A percentile compares a stretch with the other conserved stretches of the same genome.
Evolutionary conservation across 2,329 filamentous ascomycete species (phyloP).

Genomic region (Monosporascus ibericus): DNA sequence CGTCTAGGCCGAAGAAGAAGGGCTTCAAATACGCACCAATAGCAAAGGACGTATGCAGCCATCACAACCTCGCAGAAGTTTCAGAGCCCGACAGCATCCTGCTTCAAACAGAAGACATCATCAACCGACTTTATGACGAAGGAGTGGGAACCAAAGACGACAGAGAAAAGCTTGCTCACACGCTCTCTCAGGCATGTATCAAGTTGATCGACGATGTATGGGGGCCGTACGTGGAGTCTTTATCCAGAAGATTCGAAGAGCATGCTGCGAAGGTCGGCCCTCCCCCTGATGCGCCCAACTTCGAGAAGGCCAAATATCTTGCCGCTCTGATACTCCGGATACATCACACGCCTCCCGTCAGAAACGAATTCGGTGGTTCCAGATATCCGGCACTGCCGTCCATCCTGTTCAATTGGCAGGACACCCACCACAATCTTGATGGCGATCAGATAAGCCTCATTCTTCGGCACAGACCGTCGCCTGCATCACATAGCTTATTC

Average conservation of each 20-base stretch:
- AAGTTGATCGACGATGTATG: conserved; percentile 47
- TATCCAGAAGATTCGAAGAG: conserved; percentile 45
- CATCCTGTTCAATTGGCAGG: conserved; percentile 77
- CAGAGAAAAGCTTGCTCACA: conserved; percentile 48
- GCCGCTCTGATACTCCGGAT: conserved; percentile 71
- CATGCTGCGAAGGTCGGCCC: conserved; percentile 60
- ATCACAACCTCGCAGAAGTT: conserved; percentile 53
- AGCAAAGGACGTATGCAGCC: conserved; percentile 62
- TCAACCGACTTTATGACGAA: conserved; percentile 60
- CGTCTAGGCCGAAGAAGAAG: conserved; percentile 38
- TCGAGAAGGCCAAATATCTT: conserved; percentile 74
- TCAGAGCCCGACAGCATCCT: conserved; percentile 68
- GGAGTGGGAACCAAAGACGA: conserved; percentile 52
- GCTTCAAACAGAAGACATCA: conserved; percentile 65
- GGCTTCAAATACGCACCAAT: conserved; percentile 63
- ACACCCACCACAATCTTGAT: conserved; percentile 67
- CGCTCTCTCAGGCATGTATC: conserved; percentile 47
- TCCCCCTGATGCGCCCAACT: conserved; percentile 52
- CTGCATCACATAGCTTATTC: conserved; percentile 69
- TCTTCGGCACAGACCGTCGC: conserved; percentile 59
- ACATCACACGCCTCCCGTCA: conserved; percentile 56
- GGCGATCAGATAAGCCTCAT: conserved; percentile 61
- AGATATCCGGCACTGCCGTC: conserved; percentile 57
- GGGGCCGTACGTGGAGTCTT: conserved; percentile 45
- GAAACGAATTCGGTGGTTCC: conserved; percentile 31